Evolutionary conservation across 768 basidiomycete genomes (phyloP), one percentile per base, ranked within the genome.

Genomic region (Gymnopilus dilepis): DNA sequence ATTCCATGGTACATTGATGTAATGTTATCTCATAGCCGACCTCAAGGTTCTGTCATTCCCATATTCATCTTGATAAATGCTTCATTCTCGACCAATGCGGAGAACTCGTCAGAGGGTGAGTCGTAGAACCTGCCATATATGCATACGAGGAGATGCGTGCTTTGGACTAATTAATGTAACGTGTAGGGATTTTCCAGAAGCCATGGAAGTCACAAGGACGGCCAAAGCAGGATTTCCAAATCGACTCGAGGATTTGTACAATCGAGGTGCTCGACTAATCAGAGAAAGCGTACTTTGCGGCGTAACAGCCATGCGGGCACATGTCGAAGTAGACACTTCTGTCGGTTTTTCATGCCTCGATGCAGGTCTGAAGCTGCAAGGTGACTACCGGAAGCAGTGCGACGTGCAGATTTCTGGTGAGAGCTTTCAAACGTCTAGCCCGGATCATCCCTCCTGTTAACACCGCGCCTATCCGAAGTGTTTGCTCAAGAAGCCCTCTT

Each of bases 1-100:
- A 47, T 42, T 34, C n/a, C 55, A 56, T 55, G 51, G 31, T 21
- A 52, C 28, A 30, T 62, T 62, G 62, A 59, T 58, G 64, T 53
- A 57, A 62, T 41, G 58, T 31, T 60, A 56, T 67, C 51, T 65
- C 42, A 62, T 58, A 48, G 48, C 50, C 59, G 22, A 47, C 37
- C 59, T 62, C 51, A 45, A 76, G 74, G 64, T 65, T 88, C 53
- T 87, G 86, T 69, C 86, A 87, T 72, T 80, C 84, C 19, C 86
- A 88, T 66, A 83, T 89, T 65, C 87, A 87, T 72, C 78, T 89
- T 31, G 87, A 89, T 76, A 87, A 89, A 72, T 88, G 85, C 72
- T 87, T 87, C 69, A 83, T 89, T 52, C 75, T 89, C 58, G 82
- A 82, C 64, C 73, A 80, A 71, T 86, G 85, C 62, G 80, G 78